Evolutionary conservation across 805 yeast genomes (phyloP).

Genomic region (Dipodascopsis uninucleata): DNA sequence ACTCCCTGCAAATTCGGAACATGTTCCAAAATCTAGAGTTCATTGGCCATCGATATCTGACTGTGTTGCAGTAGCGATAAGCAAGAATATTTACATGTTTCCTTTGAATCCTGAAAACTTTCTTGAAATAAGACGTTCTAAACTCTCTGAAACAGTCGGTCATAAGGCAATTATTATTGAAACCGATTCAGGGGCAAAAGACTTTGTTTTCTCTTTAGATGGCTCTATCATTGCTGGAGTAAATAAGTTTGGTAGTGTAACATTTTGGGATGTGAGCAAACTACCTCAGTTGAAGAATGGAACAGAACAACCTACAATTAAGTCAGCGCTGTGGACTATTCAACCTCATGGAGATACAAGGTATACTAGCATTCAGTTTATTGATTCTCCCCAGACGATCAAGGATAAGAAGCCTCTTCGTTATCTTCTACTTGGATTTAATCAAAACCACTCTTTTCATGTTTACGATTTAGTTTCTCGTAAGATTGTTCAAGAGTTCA

Average conservation of each 20-base stretch:
- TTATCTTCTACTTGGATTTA: conserved; percentile 22
- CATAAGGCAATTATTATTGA: conserved; percentile 17
- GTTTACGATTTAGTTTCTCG: conserved; percentile 16
- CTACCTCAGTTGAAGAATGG: conserved; percentile 18
- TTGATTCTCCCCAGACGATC: conserved; percentile 16
- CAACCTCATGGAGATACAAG: conserved; percentile 16
- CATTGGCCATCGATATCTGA: conserved; percentile 18
- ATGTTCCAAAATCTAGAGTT: conserved; percentile 22
- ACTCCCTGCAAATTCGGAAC: conserved; percentile 25
- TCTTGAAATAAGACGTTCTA: conserved; percentile 18
- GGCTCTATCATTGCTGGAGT: conserved; percentile 18
- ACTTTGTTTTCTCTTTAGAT: conserved; percentile 19
- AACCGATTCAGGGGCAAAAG: conserved; percentile 11
- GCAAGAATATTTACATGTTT: conserved; percentile 20
- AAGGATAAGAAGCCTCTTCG: conserved; percentile 19
- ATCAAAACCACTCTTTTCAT: conserved; percentile 26
- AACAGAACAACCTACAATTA: conserved; percentile 16
- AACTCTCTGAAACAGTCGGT: conserved; percentile 9
- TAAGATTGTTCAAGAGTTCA: conserved; percentile 18
- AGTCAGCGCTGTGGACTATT: conserved; percentile 8
- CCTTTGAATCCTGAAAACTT: conserved; percentile 13
- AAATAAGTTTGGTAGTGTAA: conserved; percentile 9
- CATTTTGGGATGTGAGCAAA: conserved; percentile 16
- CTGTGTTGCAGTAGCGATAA: conserved; percentile 18
- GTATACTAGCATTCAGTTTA: conserved; percentile 14